These are phyloP conservation scores for Iris pallida DNA, from an alignment of 116 monocot genomes.

Conservation along the genomic window DNA sequence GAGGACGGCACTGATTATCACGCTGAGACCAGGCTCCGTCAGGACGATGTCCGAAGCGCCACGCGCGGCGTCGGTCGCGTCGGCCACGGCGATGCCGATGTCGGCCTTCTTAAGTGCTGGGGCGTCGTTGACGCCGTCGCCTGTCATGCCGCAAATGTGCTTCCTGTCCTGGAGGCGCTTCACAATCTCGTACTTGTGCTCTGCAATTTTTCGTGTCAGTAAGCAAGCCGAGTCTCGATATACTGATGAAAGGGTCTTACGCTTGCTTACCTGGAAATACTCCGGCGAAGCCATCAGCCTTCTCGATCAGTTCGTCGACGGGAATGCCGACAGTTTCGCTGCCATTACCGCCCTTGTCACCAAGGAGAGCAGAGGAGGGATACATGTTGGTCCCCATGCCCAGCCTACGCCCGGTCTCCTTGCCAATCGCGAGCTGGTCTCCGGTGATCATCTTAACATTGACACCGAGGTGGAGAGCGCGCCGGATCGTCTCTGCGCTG, in stretches of 20 bases:
- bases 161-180: slow-evolving; percentile 64
- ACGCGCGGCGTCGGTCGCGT: slow-evolving; percentile 78
- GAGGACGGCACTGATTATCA: slow-evolving; percentile 73
- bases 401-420: slow-evolving; percentile 69
- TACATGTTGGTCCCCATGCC: slow-evolving; percentile 90
- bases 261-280: slow-evolving; percentile 54
- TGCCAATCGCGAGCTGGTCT: slow-evolving; percentile 78
- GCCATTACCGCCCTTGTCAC: slow-evolving; percentile 16
- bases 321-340: slow-evolving; percentile 37
- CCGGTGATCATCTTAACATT: slow-evolving; percentile 90
- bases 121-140: slow-evolving; percentile 84
- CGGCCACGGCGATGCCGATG: slow-evolving; percentile 81
- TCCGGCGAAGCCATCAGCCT: slow-evolving; percentile 79
- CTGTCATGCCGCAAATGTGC: slow-evolving; percentile 89
- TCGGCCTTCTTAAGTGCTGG: slow-evolving; percentile 84
- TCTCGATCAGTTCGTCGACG: slow-evolving; percentile 75
- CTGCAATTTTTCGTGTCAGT: slow-evolving; percentile 9
- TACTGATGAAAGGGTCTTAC: neutral
- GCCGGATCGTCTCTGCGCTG: slow-evolving; percentile 77
- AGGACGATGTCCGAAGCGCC: slow-evolving; percentile 83
- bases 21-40: slow-evolving; percentile 78
- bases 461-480: slow-evolving; percentile 70
- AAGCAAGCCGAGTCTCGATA: neutral
- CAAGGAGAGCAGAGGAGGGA: slow-evolving; percentile 59
- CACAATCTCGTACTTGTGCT: slow-evolving; percentile 89